Evolutionary conservation across 2,329 filamentous ascomycete species (phyloP), one percentile per base, ranked within the genome.

Genomic region (Onygenales sp.): DNA sequence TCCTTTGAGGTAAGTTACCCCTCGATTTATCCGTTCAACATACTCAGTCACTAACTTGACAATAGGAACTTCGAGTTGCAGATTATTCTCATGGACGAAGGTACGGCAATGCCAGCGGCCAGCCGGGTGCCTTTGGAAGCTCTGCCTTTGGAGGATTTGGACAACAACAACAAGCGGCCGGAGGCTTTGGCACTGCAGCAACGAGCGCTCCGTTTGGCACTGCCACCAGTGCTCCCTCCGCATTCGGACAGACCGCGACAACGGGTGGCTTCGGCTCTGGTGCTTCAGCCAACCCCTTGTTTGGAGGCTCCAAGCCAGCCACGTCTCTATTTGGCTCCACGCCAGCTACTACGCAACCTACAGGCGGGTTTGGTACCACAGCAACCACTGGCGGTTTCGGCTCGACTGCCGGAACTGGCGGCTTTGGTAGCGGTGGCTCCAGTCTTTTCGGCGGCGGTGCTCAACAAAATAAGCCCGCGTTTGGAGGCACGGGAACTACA

Each of bases 61-160:
- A 21, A 53, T 62, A 88, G 62, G 86, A 93, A 68, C 72, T 93
- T 52, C 80, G 88, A 64, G 71, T 95, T 56, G 88, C 83, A 45
- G 93, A 98, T 70, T 98, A 98, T 67, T 81, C 85, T 55, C 87
- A 91, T 69, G 91, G 91, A 49, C 84, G 91, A 55, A 85, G 86
- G 52, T 88, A 82, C 66, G 93, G 91, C 36, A 95, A 92, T 69
- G 79, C 81, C 42, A 88, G 86, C 57, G 89, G 88, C 33, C 86
- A 90, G 59, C 75, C 82, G 46, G 90, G 90, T 54, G 87, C 86
- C 6, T 96, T 96, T 69, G 92, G 90, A 14, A 77, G 84, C 54
- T 78, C 79, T 56, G 83, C 83, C 52, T 75, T 76, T 53, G 65
- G 66, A 6, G 71, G 74, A 5, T 77, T 77, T 55, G 75, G 70